These are phyloP conservation scores for Pseudognaphalium luteoalbum DNA, from an alignment of 129 eudicot genomes.

Conservation along the genomic window DNA sequence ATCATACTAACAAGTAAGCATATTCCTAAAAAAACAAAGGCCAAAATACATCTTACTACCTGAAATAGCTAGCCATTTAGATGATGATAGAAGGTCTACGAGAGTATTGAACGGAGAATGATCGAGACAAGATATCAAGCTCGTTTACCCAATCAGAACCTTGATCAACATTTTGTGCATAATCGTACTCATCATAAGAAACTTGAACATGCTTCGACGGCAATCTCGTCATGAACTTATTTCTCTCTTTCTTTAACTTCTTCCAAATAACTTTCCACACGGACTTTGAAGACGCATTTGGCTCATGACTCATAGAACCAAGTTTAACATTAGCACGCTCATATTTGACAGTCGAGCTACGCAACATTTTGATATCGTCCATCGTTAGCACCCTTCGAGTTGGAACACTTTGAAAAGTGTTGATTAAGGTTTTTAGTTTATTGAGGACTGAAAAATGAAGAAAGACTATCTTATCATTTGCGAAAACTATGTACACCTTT, in stretches of 20 bases:
- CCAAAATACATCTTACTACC: too few species aligned
- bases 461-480: background rate
- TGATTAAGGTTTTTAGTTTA: slow-evolving; percentile 20
- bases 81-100: slow-evolving; percentile 9
- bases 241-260: slow-evolving; percentile 42
- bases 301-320: slow-evolving; percentile 11
- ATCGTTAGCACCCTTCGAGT: slow-evolving; percentile 20
- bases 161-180: slow-evolving; percentile 51
- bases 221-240: slow-evolving; percentile 34
- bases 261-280: slow-evolving; percentile 48
- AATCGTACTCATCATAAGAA: slow-evolving; percentile 40
- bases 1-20: background rate
- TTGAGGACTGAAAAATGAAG: background rate
- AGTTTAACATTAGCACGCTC: slow-evolving; percentile 12
- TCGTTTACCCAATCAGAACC: slow-evolving; percentile 43
- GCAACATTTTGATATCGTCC: slow-evolving; percentile 27
- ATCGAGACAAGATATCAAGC: slow-evolving; percentile 37
- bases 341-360: slow-evolving; percentile 25
- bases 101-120: slow-evolving; percentile 48
- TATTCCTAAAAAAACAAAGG: background rate
- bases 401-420: slow-evolving; percentile 11
- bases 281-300: slow-evolving; percentile 33
- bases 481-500: background rate
- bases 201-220: slow-evolving; percentile 28
- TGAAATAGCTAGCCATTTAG: background rate